Conservation (phyloP, 257 asterid genomes). For the Ligustrum vulgare region DNA sequence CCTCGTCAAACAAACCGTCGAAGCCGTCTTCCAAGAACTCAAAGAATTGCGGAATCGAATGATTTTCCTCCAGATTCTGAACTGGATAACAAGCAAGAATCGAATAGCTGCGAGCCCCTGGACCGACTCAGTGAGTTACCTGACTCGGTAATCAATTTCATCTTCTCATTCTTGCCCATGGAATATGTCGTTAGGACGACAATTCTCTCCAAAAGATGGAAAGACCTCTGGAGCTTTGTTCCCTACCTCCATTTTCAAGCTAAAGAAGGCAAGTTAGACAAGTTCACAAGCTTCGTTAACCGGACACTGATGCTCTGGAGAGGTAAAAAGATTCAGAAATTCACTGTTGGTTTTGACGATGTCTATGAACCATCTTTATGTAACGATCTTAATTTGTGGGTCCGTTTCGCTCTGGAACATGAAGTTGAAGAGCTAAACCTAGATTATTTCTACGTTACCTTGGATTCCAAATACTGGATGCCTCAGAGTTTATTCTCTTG, state of each 20-base stretch:
- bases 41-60: too few relatives aligned
- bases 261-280: not conserved
- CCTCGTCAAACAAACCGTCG: too few relatives aligned
- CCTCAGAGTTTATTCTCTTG: conserved; percentile 1
- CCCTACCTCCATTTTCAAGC: not conserved
- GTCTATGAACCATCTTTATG: not conserved
- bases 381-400: conserved; percentile 13
- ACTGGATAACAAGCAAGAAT: too few relatives aligned
- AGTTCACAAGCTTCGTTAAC: conserved; percentile 6
- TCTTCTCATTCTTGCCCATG: not conserved
- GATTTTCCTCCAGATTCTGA: too few relatives aligned
- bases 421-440: conserved; percentile 14
- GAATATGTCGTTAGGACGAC: not conserved
- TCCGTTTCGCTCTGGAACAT: not conserved
- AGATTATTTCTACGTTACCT: not conserved
- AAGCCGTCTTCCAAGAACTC: too few relatives aligned
- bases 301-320: conserved; percentile 15
- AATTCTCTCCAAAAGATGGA: conserved; percentile 21
- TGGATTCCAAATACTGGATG: not conserved
- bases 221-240: conserved; percentile 3
- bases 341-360: not conserved
- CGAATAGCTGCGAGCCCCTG: not conserved
- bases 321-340: not conserved
- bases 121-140: not conserved
- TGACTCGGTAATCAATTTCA: not conserved